Conservation (phyloP, 306 rosid genomes). For the Glycine latifolia region DNA sequence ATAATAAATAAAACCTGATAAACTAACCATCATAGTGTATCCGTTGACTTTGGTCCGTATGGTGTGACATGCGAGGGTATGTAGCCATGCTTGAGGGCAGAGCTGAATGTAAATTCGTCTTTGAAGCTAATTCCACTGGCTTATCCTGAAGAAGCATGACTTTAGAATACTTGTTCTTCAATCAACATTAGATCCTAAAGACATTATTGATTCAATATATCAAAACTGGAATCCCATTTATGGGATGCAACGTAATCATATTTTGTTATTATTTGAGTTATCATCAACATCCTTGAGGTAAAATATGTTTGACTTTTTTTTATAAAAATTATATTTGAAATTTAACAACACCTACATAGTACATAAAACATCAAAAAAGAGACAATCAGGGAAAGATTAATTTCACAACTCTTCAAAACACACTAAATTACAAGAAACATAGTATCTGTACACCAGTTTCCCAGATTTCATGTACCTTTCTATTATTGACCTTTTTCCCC, state of each 20-base stretch:
- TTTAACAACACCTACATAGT: conserved; percentile 5
- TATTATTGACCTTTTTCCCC: conserved; percentile 75
- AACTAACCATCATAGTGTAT: conserved; percentile 76
- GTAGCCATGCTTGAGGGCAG: conserved; percentile 59
- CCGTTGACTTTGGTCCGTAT: conserved; percentile 59
- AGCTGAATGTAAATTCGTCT: conserved; percentile 61
- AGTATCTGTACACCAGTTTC: conserved; percentile 26
- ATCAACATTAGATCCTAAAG: conserved; percentile 78
- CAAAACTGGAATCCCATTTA: conserved; percentile 53
- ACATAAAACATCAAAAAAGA: conserved; percentile 33
- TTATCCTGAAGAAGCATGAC: conserved; percentile 94
- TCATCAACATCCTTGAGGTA: conserved; percentile 29
- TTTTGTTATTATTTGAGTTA: conserved; percentile 41
- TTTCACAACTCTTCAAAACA: conserved; percentile 28
- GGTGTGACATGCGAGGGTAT: conserved; percentile 63
- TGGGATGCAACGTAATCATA: conserved; percentile 45
- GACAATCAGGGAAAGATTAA: conserved; percentile 26
- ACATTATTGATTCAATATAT: conserved; percentile 60
- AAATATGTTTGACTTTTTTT: not conserved
- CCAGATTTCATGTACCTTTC: conserved; percentile 73
- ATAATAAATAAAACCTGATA: not conserved
- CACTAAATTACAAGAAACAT: conserved; percentile 30
- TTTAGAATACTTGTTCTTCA: conserved; percentile 83
- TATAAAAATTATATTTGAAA: not conserved
- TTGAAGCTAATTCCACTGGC: conserved; percentile 71